These are phyloP conservation scores for Escallonia herrerae DNA, from an alignment of 129 eudicot species.

Conservation along the genomic window DNA sequence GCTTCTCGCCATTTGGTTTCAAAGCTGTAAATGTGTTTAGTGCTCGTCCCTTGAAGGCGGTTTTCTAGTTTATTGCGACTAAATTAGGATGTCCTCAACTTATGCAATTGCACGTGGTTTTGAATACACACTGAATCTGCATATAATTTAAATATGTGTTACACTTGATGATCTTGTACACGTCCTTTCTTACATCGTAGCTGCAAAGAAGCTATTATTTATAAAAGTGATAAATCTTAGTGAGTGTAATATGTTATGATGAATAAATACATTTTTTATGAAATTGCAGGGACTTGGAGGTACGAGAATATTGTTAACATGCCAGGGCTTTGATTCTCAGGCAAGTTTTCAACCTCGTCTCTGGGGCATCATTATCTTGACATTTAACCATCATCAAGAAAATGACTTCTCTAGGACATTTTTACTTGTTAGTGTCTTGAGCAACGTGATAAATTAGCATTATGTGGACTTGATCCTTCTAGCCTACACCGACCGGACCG, in stretches of 20 bases:
- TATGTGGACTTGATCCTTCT: slow-evolving; percentile 71
- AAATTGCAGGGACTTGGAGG: slow-evolving; percentile 47
- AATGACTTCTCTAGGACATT: neutral
- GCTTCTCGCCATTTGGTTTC: no score
- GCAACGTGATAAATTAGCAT: slow-evolving; percentile 56
- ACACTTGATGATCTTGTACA: no score
- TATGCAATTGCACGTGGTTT: no score
- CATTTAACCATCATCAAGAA: neutral
- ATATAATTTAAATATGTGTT: no score
- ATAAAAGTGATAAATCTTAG: no score
- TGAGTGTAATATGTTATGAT: neutral
- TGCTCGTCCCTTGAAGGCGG: no score
- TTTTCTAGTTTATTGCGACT: no score
- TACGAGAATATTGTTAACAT: slow-evolving; percentile 51
- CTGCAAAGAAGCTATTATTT: no score
- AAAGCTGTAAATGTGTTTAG: no score
- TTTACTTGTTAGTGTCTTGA: slow-evolving; percentile 44
- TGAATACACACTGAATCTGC: no score
- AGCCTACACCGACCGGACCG: slow-evolving; percentile 60
- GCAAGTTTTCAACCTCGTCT: slow-evolving; percentile 17
- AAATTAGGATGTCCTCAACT: no score
- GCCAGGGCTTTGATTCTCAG: slow-evolving; percentile 58
- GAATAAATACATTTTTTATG: neutral
- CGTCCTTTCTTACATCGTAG: no score
- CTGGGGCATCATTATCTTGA: neutral